Conservation (phyloP, 2,329 filamentous ascomycete genomes). For the Penicillium oxalicum region DNA sequence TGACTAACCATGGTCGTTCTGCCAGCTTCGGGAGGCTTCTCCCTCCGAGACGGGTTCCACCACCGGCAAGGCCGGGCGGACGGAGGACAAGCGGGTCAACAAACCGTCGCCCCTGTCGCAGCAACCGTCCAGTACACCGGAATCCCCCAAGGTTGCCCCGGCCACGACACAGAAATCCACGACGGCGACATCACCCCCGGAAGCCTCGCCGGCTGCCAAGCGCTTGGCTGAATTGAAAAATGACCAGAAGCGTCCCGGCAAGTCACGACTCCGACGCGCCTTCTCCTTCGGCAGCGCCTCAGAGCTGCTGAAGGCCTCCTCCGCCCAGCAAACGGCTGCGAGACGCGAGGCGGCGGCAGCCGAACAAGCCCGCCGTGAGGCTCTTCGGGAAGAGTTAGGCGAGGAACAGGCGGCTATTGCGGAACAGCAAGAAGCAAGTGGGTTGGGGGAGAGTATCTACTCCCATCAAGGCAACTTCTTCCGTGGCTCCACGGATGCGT, state of each 20-base stretch:
- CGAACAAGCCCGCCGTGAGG: constrained; percentile 59
- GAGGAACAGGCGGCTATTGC: constrained; percentile 89
- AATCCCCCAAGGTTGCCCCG: constrained; percentile 17
- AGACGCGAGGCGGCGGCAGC: constrained; percentile 43
- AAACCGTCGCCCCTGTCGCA: constrained; percentile 71
- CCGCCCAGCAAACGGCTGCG: constrained; percentile 49
- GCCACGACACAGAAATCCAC: constrained; percentile 22
- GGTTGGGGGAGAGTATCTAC: constrained; percentile 91
- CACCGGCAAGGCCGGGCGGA: constrained; percentile 44
- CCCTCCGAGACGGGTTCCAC: constrained; percentile 18
- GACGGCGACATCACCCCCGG: constrained; percentile 28
- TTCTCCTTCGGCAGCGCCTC: constrained; percentile 96
- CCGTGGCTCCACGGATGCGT: constrained; percentile 84
- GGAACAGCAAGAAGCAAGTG: constrained; percentile 83
- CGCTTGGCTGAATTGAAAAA: constrained; percentile 84
- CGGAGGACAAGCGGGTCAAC: constrained; percentile 61
- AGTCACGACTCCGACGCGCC: constrained; percentile 77
- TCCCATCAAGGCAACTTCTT: constrained; percentile 78
- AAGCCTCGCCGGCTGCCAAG: constrained; percentile 66
- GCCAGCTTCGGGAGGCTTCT: constrained; percentile 21
- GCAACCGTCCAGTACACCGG: constrained; percentile 53
- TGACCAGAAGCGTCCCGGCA: constrained; percentile 70
- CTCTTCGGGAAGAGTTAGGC: constrained; percentile 63
- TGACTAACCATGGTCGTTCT: background rate
- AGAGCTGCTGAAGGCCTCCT: constrained; percentile 72